Evolutionary conservation across 169 alveolate species (phyloP).

Genomic region (Plasmodium gonderi): DNA sequence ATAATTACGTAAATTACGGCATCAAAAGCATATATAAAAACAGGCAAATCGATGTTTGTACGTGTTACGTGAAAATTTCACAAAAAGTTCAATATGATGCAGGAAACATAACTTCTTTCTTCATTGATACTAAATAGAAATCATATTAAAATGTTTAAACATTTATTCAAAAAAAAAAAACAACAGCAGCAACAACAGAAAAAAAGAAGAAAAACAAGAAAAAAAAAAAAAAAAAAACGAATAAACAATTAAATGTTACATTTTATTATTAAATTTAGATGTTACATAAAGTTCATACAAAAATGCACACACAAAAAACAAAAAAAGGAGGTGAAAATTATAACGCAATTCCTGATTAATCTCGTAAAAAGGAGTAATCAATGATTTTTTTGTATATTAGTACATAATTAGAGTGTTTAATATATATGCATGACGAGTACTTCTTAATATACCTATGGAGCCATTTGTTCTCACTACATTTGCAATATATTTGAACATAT

Average conservation of each 20-base stretch:
- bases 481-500: neutral
- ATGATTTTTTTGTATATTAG: neutral
- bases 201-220: neutral
- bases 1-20: neutral
- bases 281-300: constrained; percentile 4
- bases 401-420: neutral
- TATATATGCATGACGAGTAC: neutral
- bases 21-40: neutral
- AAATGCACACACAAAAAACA: neutral
- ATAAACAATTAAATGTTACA: neutral
- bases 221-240: neutral
- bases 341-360: neutral
- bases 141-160: neutral
- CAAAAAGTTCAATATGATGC: neutral
- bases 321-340: neutral
- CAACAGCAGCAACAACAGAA: no score
- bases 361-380: neutral
- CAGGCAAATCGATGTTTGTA: neutral
- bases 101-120: neutral
- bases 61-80: neutral
- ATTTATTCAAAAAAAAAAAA: neutral
- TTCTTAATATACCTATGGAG: neutral
- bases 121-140: neutral
- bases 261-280: constrained; percentile 7
- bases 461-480: neutral